These are phyloP conservation scores for Ceratocystis papillata DNA, from an alignment of 2,329 filamentous ascomycete species.

Conservation along the genomic window DNA sequence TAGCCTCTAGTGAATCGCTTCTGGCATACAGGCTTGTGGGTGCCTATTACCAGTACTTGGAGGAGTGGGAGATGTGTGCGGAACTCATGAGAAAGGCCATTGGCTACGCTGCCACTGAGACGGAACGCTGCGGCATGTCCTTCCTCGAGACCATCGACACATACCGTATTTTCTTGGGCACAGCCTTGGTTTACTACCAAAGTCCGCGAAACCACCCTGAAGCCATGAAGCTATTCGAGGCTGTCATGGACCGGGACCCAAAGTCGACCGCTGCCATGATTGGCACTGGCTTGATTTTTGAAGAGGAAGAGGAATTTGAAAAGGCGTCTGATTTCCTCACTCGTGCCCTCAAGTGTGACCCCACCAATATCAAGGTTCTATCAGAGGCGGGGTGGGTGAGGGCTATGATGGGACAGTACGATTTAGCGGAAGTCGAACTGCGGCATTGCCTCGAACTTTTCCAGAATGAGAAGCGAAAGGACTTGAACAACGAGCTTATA, in stretches of 20 bases:
- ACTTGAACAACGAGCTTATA: conserved; percentile 52
- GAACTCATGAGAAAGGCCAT: conserved; percentile 69
- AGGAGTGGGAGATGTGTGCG: conserved; percentile 73
- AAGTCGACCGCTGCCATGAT: conserved; percentile 72
- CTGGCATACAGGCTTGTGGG: conserved; percentile 74
- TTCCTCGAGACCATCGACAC: conserved; percentile 63
- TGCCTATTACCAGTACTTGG: conserved; percentile 71
- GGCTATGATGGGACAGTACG: conserved; percentile 67
- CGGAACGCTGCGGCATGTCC: conserved; percentile 54
- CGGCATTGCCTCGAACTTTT: conserved; percentile 58
- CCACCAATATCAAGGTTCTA: conserved; percentile 63
- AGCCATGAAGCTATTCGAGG: conserved; percentile 75
- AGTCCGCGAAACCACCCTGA: conserved; percentile 81
- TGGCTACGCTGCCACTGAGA: conserved; percentile 48
- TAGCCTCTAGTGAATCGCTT: conserved; percentile 56
- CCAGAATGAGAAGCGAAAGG: conserved; percentile 50
- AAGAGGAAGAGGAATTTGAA: conserved; percentile 82
- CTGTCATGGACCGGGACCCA: conserved; percentile 63
- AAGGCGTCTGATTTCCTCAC: conserved; percentile 71
- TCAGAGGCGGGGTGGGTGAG: conserved; percentile 90
- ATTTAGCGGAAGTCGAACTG: conserved; percentile 56
- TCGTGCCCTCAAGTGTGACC: conserved; percentile 63
- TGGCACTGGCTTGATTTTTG: conserved; percentile 80
- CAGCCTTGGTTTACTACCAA: conserved; percentile 82
- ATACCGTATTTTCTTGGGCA: conserved; percentile 66